Evolutionary conservation across 2,329 filamentous ascomycete genomes (phyloP), one percentile per base, ranked within the genome.

Genomic region (Phialocephala subalpina): DNA sequence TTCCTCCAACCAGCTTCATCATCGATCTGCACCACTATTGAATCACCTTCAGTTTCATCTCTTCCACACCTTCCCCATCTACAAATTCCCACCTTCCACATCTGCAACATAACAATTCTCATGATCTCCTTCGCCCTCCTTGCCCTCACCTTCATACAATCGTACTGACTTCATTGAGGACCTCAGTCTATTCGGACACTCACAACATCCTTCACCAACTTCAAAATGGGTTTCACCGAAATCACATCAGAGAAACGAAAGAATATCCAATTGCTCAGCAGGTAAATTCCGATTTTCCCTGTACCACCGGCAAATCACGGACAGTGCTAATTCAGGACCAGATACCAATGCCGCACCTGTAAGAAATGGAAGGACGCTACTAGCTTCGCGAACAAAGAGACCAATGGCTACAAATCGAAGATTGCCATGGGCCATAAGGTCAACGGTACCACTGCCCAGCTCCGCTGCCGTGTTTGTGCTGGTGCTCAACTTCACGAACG

Each of bases 271-370:
- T 36, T 62, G 20, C 64, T 60, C n/a, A 9, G 18, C 16, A 60
- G 38, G 64, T 66, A 36, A 56, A 33, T 33, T 33, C 29, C 29
- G 29, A 33, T 33, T 33, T 27, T 35, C 20, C 35, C 35, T 3
- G 1, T 27, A 9, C 58, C 33, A 29, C 20, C 4, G 29, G 29
- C 27, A 20, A 16, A 4, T 59, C 4, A 20, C 16, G 49, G 49
- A 18, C 25, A 33, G 20, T 29, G n/a, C 64, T 70, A 36, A 67
- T 60, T 49, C 20, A n/a, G 58, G 27, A 6, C 18, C 64, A 84
- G 81, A 65, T 76, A 84, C 69, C 80, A 80, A 60, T 87, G 84
- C 72, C 74, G 73, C 16, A 77, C 78, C 11, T 86, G 84, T 74
- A 73, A 75, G 29, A 82, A 80, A 66, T 78, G 76, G 47, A 79